Conservation (phyloP, 2,329 filamentous ascomycete species). For the Gnomoniopsis sp. region DNA sequence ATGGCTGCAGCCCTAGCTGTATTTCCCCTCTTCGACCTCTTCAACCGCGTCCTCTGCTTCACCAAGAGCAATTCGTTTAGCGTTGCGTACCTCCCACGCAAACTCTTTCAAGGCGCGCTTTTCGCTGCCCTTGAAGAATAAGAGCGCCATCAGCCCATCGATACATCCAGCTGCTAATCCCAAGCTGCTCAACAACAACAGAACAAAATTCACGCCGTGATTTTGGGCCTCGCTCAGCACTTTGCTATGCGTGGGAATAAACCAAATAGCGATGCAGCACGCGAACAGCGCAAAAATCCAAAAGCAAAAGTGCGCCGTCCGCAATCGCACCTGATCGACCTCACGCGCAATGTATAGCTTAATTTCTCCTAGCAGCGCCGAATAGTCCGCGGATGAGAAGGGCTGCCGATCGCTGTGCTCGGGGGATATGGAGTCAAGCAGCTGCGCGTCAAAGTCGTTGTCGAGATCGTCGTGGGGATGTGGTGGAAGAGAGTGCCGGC, state of each 20-base stretch:
- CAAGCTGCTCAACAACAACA: conserved; percentile 77
- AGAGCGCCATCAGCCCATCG: conserved; percentile 78
- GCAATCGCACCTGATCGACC: conserved; percentile 65
- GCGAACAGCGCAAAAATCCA: conserved; percentile 66
- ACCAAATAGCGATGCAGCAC: conserved; percentile 83
- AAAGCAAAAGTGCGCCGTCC: conserved; percentile 69
- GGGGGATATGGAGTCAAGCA: conserved; percentile 23
- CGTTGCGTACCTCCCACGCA: conserved; percentile 83
- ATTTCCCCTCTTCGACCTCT: conserved; percentile 1
- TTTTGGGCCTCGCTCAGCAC: conserved; percentile 3
- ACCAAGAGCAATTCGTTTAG: conserved; percentile 40
- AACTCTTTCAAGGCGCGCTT: conserved; percentile 83
- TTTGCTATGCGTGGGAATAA: conserved; percentile 53
- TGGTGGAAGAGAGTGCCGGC: conserved; percentile 6
- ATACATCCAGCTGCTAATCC: conserved; percentile 72
- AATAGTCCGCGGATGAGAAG: conserved; percentile 33
- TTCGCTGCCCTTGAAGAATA: conserved; percentile 90
- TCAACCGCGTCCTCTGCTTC: neutral
- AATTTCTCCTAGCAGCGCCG: conserved; percentile 71
- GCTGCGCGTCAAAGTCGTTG: conserved; percentile 16
- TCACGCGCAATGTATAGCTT: conserved; percentile 68
- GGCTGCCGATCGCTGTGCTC: conserved; percentile 21
- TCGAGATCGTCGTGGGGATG: neutral
- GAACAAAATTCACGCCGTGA: conserved; percentile 56
- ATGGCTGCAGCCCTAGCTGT: neutral